These are phyloP conservation scores for Groenewaldozyma salmanticensis DNA, from an alignment of 805 yeast genomes.

Conservation along the genomic window DNA sequence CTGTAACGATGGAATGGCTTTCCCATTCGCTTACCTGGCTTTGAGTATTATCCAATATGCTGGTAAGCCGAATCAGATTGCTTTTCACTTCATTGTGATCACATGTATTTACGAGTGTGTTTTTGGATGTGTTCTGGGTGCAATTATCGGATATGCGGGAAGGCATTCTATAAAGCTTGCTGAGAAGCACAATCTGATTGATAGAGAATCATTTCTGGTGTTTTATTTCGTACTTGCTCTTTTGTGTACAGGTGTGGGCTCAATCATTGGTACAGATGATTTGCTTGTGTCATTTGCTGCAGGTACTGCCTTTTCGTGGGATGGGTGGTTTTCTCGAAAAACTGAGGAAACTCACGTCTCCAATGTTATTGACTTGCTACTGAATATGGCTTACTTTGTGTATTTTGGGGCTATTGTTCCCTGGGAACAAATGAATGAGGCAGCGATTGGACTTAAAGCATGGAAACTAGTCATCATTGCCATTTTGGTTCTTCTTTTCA, in stretches of 20 bases:
- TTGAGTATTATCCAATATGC: slow-evolving; percentile 57
- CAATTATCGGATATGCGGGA: slow-evolving; percentile 58
- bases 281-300: slow-evolving; percentile 83
- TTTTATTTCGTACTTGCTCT: slow-evolving; percentile 75
- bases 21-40: slow-evolving; percentile 72
- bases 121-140: slow-evolving; percentile 70
- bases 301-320: slow-evolving; percentile 91
- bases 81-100: slow-evolving; percentile 69
- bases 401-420: slow-evolving; percentile 89
- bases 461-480: slow-evolving; percentile 78
- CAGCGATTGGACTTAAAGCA: slow-evolving; percentile 50
- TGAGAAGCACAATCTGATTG: slow-evolving; percentile 58
- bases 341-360: slow-evolving; percentile 84
- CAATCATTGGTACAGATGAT: slow-evolving; percentile 83
- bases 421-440: slow-evolving; percentile 67
- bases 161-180: slow-evolving; percentile 68
- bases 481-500: slow-evolving; percentile 58
- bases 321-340: slow-evolving; percentile 74
- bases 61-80: slow-evolving; percentile 56
- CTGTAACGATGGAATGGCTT: slow-evolving; percentile 94
- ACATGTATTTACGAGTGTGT: slow-evolving; percentile 75
- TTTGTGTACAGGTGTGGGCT: slow-evolving; percentile 81
- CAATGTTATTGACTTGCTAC: slow-evolving; percentile 74
- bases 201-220: slow-evolving; percentile 80
- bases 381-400: slow-evolving; percentile 79